Base-by-base conservation (phyloP, 805 yeast genomes). In the Blastobotrys muscicola region DNA sequence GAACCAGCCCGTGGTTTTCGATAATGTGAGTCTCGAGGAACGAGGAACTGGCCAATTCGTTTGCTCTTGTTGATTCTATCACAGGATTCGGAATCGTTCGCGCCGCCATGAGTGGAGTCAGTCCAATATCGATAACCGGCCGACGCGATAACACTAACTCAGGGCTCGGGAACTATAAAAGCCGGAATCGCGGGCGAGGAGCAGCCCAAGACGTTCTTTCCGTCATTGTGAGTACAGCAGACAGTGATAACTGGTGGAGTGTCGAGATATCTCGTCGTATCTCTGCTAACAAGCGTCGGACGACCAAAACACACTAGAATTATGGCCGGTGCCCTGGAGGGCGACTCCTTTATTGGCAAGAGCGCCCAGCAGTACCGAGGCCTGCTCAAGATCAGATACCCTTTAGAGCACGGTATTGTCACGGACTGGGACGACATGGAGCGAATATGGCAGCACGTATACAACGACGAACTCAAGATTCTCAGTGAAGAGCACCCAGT, bases 111-210 rank as follows among this genome's bases (percentile, higher is more conserved):
- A n/a, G n/a, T n/a, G n/a, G n/a, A n/a, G n/a, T n/a, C n/a, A n/a
- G n/a, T n/a, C n/a, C n/a, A n/a, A n/a, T n/a, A n/a, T n/a, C n/a
- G n/a, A n/a, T n/a, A n/a, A n/a, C n/a, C 10, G 13, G 12, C 13
- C 10, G 12, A 10, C 34, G 12, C 7, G 15, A 16, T 8, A 14
- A n/a, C 16, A 38, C n/a, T 13, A 16, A 12, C 15, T 4, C 20
- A 66, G 69, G 96, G 97, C 6, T 81, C 95, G 2, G 94, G 95
- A 1, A 71, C 73, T 33, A 68, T 89, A 43, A 83, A 86, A 58
- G 85, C 94, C 1, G 97, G 97, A 1, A 85, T 89, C 61, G 94
- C 96, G 0, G 96, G 97, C 15, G 94, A 84, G 51, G 92, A 85
- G 40, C 73, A 69, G 51, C 97, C 97, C 2, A 73, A 76, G 53